Percentiles rank a stretch among this genome's conserved stretches.
These are phyloP conservation scores for Sporothrix pallida DNA, from an alignment of 2,329 filamentous ascomycete genomes.

Conservation along the genomic window DNA sequence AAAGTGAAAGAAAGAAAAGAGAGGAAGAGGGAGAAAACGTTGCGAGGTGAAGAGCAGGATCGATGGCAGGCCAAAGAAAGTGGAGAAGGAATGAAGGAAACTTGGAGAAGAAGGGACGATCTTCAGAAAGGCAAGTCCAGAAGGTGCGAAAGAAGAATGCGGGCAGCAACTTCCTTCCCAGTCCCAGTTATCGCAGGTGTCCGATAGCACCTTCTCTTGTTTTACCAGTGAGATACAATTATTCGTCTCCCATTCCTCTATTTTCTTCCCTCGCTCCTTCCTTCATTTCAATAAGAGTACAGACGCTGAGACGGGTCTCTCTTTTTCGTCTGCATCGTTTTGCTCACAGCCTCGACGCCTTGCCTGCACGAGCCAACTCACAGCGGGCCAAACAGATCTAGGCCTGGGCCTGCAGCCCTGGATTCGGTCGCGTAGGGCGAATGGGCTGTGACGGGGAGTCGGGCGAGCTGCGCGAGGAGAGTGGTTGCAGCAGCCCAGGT, in stretches of 20 bases:
- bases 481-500: background rate
- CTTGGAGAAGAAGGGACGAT: slow-evolving; percentile 14
- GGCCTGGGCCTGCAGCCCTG: background rate
- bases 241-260: background rate
- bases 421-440: slow-evolving; percentile 7
- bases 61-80: slow-evolving; percentile 1
- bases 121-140: background rate
- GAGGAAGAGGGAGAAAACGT: background rate
- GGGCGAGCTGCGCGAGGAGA: slow-evolving; percentile 9
- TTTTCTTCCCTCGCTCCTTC: slow-evolving; percentile 1
- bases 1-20: background rate
- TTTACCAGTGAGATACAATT: background rate
- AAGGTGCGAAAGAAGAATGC: slow-evolving; percentile 5
- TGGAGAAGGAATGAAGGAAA: slow-evolving; percentile 21
- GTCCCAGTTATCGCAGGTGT: background rate
- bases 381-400: slow-evolving; percentile 4
- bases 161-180: background rate
- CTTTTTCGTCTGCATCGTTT: background rate
- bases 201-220: slow-evolving; percentile 3
- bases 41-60: slow-evolving; percentile 14
- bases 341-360: slow-evolving; percentile 31
- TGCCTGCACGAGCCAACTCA: background rate
- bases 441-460: slow-evolving; percentile 1
- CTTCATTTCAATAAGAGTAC: background rate
- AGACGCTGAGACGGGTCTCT: background rate